Evolutionary conservation across 2,329 filamentous ascomycete species (phyloP).

Genomic region (Hypoxylon sp.): DNA sequence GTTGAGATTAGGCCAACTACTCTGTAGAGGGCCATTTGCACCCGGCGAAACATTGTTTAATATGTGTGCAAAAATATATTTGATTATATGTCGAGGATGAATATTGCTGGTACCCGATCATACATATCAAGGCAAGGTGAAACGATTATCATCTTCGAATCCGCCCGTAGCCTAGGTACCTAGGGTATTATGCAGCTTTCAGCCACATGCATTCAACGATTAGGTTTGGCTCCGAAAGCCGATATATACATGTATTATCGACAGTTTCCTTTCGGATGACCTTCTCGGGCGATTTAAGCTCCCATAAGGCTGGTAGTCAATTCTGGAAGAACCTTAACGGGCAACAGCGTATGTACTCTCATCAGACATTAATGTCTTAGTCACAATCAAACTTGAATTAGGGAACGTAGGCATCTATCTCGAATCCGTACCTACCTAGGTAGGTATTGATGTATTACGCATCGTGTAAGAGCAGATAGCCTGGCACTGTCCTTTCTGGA

Average conservation of each 20-base stretch:
- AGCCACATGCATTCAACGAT: background rate
- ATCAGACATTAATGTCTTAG: constrained; percentile 6
- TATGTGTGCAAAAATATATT: background rate
- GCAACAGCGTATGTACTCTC: background rate
- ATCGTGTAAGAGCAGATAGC: background rate
- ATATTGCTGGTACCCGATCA: too few species aligned
- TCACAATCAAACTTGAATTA: constrained; percentile 19
- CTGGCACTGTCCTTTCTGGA: background rate
- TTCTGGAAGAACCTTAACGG: constrained; percentile 15
- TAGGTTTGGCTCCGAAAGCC: constrained; percentile 13
- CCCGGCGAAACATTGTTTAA: background rate
- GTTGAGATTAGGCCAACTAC: constrained; percentile 23
- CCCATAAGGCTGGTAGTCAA: constrained; percentile 3
- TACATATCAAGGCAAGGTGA: background rate
- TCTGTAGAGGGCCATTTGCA: background rate
- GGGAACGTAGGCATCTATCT: background rate
- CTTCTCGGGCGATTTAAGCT: constrained; percentile 13
- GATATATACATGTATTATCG: background rate
- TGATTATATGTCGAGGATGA: background rate
- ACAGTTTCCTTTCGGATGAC: constrained; percentile 2
- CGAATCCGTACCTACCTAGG: background rate
- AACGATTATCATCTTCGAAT: background rate
- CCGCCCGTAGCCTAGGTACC: background rate
- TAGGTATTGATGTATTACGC: background rate
- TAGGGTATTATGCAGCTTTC: background rate